phyloP scores from a whole-genome alignment of 2,329 filamentous ascomycete species.

The Colletotrichum plurivorum region DNA sequence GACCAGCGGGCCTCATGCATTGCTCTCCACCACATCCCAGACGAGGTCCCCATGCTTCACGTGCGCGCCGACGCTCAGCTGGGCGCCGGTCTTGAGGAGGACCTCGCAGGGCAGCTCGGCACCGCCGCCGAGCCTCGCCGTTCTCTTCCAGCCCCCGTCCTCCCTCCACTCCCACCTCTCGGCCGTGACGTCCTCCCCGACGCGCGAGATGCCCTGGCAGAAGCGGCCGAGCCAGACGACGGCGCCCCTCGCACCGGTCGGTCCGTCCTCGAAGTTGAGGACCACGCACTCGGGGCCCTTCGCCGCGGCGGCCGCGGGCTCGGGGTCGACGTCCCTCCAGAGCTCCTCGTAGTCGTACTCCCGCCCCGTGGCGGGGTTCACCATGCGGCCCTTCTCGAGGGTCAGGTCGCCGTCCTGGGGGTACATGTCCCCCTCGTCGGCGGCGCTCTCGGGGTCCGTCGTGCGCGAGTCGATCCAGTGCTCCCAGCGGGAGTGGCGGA shows the following conservation, averaged over 20 bases:
- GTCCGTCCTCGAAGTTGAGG: conserved; percentile 54
- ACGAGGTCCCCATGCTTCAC: conserved; percentile 44
- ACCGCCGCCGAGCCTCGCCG: conserved; percentile 51
- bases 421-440: conserved; percentile 72
- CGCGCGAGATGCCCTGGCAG: conserved; percentile 69
- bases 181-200: conserved; percentile 56
- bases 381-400: conserved; percentile 72
- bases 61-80: conserved; percentile 39
- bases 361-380: conserved; percentile 67
- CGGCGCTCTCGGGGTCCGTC: conserved; percentile 51
- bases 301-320: conserved; percentile 31
- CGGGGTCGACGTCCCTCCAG: conserved; percentile 66
- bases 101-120: conserved; percentile 52
- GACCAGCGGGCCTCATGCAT: not conserved
- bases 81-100: conserved; percentile 39
- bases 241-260: conserved; percentile 58
- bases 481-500: conserved; percentile 61
- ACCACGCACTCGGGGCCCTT: conserved; percentile 53
- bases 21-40: conserved; percentile 54
- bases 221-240: conserved; percentile 67
- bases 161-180: conserved; percentile 69
- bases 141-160: conserved; percentile 52
- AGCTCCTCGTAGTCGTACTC: conserved; percentile 75
- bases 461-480: conserved; percentile 74
- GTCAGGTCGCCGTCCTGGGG: conserved; percentile 55